Evolutionary conservation across 2,329 filamentous ascomycete species (phyloP).

Genomic region (Penicillium sp.): DNA sequence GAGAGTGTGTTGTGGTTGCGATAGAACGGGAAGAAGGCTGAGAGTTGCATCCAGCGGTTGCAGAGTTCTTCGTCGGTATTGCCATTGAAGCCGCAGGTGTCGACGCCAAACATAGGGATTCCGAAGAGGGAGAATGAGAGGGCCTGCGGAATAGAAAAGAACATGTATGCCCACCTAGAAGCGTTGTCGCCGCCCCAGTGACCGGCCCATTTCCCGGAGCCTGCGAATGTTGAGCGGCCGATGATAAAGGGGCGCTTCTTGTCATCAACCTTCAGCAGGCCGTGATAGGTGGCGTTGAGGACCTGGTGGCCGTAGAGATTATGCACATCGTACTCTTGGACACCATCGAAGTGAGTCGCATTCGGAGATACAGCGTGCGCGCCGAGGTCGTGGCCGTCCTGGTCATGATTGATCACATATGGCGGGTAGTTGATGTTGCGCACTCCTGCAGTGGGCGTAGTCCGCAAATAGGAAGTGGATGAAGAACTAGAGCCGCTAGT

Average conservation of each 20-base stretch:
- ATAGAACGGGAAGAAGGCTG: conserved; percentile 76
- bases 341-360: conserved; percentile 71
- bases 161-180: conserved; percentile 71
- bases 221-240: conserved; percentile 76
- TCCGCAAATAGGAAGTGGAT: conserved; percentile 54
- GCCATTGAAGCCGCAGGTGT: conserved; percentile 68
- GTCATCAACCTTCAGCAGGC: conserved; percentile 63
- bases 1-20: conserved; percentile 69
- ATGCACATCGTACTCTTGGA: conserved; percentile 78
- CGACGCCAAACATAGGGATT: conserved; percentile 73
- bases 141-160: conserved; percentile 73
- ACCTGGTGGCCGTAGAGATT: conserved; percentile 76
- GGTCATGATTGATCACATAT: conserved; percentile 72
- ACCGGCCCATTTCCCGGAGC: conserved; percentile 71
- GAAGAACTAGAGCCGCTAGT: conserved; percentile 32
- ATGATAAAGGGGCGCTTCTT: conserved; percentile 79
- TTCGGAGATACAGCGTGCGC: conserved; percentile 74
- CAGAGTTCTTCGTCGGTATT: conserved; percentile 70
- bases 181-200: conserved; percentile 81
- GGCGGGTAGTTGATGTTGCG: conserved; percentile 72
- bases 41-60: conserved; percentile 70
- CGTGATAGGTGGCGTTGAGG: conserved; percentile 72
- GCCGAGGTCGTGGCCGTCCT: conserved; percentile 63
- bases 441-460: conserved; percentile 60
- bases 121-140: conserved; percentile 72